Percentiles rank a stretch among this genome's conserved stretches.
Conservation (phyloP, 2,329 filamentous ascomycete genomes). For the Rhinocladiella mackenziei region DNA sequence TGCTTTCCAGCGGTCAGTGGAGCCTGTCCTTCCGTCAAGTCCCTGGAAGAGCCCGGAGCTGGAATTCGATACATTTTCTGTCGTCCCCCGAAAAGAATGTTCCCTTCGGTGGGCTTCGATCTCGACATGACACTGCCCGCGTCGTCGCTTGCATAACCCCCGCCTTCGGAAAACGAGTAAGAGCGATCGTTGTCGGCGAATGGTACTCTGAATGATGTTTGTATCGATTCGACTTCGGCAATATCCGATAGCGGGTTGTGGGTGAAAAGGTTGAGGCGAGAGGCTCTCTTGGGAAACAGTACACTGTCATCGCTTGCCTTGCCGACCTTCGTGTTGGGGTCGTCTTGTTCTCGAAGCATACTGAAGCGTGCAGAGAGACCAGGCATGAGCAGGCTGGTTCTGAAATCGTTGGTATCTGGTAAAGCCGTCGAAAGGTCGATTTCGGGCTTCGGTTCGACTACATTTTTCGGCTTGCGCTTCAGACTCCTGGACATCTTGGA, state of each 20-base stretch:
- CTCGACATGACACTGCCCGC: constrained; percentile 77
- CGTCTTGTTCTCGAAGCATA: constrained; percentile 92
- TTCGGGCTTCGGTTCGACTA: constrained; percentile 51
- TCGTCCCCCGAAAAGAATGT: constrained; percentile 87
- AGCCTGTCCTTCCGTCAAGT: constrained; percentile 26
- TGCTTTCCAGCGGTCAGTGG: constrained; percentile 51
- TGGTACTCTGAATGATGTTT: constrained; percentile 57
- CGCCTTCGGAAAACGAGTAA: constrained; percentile 62
- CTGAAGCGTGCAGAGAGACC: constrained; percentile 92
- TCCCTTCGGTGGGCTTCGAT: constrained; percentile 78
- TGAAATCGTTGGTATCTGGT: constrained; percentile 81
- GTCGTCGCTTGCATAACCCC: constrained; percentile 60
- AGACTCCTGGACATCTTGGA: constrained; percentile 32
- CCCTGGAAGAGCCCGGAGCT: constrained; percentile 34
- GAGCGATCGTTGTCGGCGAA: constrained; percentile 57
- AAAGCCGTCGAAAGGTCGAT: constrained; percentile 71
- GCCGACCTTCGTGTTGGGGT: constrained; percentile 80
- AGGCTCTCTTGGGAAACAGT: constrained; percentile 74
- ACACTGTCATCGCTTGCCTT: constrained; percentile 97
- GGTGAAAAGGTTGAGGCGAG: constrained; percentile 69
- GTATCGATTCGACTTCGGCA: constrained; percentile 81
- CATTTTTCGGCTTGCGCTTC: constrained; percentile 49
- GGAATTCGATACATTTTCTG: constrained; percentile 93
- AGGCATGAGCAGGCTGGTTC: constrained; percentile 93
- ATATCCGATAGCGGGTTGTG: constrained; percentile 71